Evolutionary conservation across 176 grass and related monocot genomes (phyloP), one percentile per base, ranked within the genome.

Genomic region (Tillandsia leiboldiana): DNA sequence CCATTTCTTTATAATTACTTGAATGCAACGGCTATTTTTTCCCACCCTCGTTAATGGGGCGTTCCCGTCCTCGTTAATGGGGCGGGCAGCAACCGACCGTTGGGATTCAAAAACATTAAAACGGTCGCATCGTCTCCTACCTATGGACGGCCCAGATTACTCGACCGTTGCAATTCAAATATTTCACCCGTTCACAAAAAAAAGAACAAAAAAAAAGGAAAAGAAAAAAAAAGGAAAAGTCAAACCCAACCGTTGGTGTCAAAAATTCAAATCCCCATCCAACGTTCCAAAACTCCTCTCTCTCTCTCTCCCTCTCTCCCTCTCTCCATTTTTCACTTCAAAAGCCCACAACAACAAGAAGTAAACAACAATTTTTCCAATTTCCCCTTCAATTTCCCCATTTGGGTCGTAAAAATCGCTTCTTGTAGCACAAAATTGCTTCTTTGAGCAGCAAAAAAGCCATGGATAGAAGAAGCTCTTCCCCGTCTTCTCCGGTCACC

Each of bases 401-500:
- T 33, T 33, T 33, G 29, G 5, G 29, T 5, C 33, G 7, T 42
- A 42, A 42, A 42, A 42, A 42, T 42, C 33, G 33, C 33, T 42
- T 3, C 29, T 33, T 33, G 29, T 33, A 33, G 29, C 29, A 26
- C 23, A 75, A 75, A 75, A 63, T 67, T 50, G 42, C 22, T 70
- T 11, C 68, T 66, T 77, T 77, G 13, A 8, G 33, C 12, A 8
- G 11, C 8, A 51, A 63, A 68, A 66, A 18, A 4, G 33, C 33
- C 33, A 75, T 79, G 72, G 51, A 71, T 50, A 73, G 77, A 26
- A 75, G 77, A 70, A 72, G 73, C 11, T 76, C 73, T 4, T 79
- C 83, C 0, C 72, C 83, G 26, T 73, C 77, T 61, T 85, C 83
- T 56, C 62, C 83, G 2, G 77, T 85, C 23, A 85, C 77, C 50